Percentiles rank a stretch among this genome's conserved stretches.
phyloP scores from a whole-genome alignment of 345 rosid species.

The Eucalyptus fibrosa region DNA sequence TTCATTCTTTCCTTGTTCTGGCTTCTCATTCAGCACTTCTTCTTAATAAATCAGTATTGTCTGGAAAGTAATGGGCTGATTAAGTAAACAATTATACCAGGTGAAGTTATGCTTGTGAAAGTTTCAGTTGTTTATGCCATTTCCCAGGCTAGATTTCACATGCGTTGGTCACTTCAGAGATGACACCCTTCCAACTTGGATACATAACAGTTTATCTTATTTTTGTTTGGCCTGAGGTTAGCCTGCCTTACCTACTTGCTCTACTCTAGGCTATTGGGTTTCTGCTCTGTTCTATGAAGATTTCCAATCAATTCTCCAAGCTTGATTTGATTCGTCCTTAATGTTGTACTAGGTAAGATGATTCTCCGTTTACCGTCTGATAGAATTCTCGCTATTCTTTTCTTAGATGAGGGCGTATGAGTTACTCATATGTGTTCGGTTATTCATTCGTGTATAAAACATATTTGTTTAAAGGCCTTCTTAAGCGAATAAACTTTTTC shows the following conservation, averaged over 20 bases:
- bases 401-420: not conserved
- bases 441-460: not conserved
- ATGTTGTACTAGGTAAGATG: not conserved
- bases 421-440: not conserved
- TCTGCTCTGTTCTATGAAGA: too few species aligned
- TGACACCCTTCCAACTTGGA: not conserved
- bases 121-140: not conserved
- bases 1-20: not conserved
- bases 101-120: not conserved
- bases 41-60: not conserved
- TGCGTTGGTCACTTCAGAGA: not conserved
- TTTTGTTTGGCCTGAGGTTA: not conserved
- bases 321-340: not conserved
- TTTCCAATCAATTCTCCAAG: not conserved
- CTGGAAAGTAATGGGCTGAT: not conserved
- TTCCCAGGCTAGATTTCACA: not conserved
- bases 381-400: not conserved
- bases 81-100: not conserved
- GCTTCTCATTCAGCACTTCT: not conserved
- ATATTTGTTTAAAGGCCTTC: not conserved
- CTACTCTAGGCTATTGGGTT: too few species aligned
- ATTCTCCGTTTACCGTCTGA: not conserved
- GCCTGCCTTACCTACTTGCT: not conserved
- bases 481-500: not conserved
- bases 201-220: not conserved